phyloP scores from a whole-genome alignment of 148 eudicot species.

The Camellia sinensis region DNA sequence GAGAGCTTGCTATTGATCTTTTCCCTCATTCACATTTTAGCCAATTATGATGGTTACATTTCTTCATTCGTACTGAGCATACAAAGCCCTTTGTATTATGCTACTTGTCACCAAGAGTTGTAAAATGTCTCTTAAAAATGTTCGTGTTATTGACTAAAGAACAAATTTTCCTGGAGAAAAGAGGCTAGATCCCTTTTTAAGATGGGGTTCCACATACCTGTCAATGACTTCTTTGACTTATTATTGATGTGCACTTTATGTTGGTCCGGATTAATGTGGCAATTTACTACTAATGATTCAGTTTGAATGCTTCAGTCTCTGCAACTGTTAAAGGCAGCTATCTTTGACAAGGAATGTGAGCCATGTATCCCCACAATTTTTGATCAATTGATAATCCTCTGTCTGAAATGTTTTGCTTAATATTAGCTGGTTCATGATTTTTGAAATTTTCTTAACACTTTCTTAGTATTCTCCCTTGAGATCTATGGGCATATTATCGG shows the following conservation, averaged over 20 bases:
- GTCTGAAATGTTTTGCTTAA: neutral
- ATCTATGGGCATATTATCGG: constrained; percentile 89
- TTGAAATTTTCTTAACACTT: constrained; percentile 48
- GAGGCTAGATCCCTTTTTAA: neutral
- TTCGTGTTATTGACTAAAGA: too few relatives aligned
- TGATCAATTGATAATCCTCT: constrained; percentile 2
- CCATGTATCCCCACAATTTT: constrained; percentile 70
- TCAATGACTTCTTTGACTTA: neutral
- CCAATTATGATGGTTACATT: too few relatives aligned
- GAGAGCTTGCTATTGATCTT: too few relatives aligned
- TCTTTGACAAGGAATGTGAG: constrained; percentile 79
- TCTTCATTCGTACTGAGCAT: too few relatives aligned
- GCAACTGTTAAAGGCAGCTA: constrained; percentile 80
- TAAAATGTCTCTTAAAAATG: too few relatives aligned
- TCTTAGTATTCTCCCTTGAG: constrained; percentile 78
- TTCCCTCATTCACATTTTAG: too few relatives aligned
- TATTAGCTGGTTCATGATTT: constrained; percentile 7
- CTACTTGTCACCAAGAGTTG: too few relatives aligned
- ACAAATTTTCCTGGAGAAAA: too few relatives aligned
- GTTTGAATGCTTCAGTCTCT: constrained; percentile 58
- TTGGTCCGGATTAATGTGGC: neutral
- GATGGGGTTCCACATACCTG: neutral
- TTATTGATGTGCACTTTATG: neutral
- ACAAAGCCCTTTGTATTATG: too few relatives aligned
- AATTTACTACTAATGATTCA: constrained; percentile 10